phyloP scores from a whole-genome alignment of 306 rosid genomes.

The Elaeagnus macrophylla region DNA sequence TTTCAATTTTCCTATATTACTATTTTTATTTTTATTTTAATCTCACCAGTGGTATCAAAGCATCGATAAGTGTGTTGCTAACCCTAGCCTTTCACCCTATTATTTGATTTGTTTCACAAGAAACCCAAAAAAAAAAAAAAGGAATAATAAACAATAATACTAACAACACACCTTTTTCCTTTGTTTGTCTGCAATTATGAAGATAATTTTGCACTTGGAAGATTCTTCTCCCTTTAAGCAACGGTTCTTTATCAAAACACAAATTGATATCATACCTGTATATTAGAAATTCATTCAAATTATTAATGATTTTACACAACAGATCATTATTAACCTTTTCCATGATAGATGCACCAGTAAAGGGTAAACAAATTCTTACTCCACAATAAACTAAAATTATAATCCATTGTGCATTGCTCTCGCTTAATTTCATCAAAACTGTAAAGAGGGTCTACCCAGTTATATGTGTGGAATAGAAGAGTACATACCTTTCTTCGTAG shows the following conservation, averaged over 20 bases:
- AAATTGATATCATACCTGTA: constrained; percentile 53
- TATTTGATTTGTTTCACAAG: not conserved
- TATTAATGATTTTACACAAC: not conserved
- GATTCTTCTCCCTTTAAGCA: constrained; percentile 40
- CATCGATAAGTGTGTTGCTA: too few species aligned
- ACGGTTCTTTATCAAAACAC: constrained; percentile 33
- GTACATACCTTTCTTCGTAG: constrained; percentile 35
- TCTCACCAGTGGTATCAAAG: too few species aligned
- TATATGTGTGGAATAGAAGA: constrained; percentile 1
- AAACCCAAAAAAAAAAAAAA: constrained; percentile 1
- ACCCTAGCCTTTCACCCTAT: too few species aligned
- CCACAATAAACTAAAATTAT: not conserved
- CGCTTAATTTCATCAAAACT: not conserved
- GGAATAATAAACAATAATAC: constrained; percentile 7
- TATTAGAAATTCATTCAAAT: constrained; percentile 11
- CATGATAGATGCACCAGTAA: not conserved
- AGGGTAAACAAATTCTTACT: not conserved
- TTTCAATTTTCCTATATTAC: too few species aligned
- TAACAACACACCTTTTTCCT: constrained; percentile 40
- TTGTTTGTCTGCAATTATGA: constrained; percentile 26
- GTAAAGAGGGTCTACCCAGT: not conserved
- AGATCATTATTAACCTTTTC: not conserved
- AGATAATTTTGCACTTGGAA: constrained; percentile 46
- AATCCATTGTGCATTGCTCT: not conserved
- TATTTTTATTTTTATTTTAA: too few species aligned